A percentile compares a stretch with the other conserved stretches of the same genome.
Conservation (phyloP, 192 early-diverging fungal genomes). For the Rhizophagus prolifer region DNA sequence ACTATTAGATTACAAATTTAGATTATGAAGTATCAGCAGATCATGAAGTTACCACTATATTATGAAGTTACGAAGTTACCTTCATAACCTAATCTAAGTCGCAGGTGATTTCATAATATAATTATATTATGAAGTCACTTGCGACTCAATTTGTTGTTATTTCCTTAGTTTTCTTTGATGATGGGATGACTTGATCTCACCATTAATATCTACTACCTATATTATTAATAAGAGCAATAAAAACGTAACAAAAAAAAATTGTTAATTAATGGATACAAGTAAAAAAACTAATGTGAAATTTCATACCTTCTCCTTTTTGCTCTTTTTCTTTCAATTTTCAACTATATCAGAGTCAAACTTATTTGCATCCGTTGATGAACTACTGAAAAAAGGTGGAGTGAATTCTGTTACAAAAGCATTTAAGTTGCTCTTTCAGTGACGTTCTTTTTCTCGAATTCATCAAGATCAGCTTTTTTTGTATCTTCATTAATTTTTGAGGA, state of each 20-base stretch:
- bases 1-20: too few species aligned
- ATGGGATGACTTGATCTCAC: background rate
- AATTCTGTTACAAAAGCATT: constrained; percentile 13
- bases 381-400: background rate
- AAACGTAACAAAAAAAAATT: background rate
- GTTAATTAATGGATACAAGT: background rate
- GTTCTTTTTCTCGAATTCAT: constrained; percentile 17
- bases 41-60: too few species aligned
- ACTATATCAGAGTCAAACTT: background rate
- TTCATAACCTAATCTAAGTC: too few species aligned
- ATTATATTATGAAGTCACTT: too few species aligned
- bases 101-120: too few species aligned
- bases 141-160: background rate
- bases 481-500: background rate
- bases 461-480: background rate
- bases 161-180: background rate
- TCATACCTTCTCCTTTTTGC: constrained; percentile 6
- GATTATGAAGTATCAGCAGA: too few species aligned
- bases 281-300: background rate
- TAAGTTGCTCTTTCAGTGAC: constrained; percentile 19
- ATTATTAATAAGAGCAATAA: background rate
- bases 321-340: constrained; percentile 6
- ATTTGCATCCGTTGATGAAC: background rate
- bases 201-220: background rate
- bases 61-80: too few species aligned